phyloP scores from a whole-genome alignment of 1,284 basidiomycete species.

The Gomphus sp. region DNA sequence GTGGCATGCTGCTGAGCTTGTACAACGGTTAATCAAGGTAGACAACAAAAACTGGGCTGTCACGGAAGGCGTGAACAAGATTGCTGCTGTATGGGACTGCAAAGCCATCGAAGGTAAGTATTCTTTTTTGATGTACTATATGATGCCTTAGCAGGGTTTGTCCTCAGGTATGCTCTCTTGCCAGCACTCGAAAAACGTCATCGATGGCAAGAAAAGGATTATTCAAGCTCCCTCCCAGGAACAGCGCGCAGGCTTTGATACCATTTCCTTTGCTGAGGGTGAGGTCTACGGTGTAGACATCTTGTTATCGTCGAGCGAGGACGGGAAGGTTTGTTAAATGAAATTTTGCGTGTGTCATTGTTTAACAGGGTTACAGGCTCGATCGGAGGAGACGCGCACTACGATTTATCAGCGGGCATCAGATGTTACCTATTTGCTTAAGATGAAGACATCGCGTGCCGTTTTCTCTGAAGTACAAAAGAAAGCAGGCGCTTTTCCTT shows the following conservation, averaged over 20 bases:
- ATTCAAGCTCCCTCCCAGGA: conserved; percentile 82
- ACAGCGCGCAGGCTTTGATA: conserved; percentile 80
- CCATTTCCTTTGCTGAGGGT: conserved; percentile 80
- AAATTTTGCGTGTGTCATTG: not conserved
- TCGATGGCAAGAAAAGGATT: conserved; percentile 95
- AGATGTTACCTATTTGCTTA: conserved; percentile 87
- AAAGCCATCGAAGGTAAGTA: conserved; percentile 80
- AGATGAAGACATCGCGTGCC: conserved; percentile 93
- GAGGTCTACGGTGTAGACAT: conserved; percentile 97
- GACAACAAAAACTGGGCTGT: conserved; percentile 95
- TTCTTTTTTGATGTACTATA: conserved; percentile 15
- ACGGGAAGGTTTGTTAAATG: conserved; percentile 65
- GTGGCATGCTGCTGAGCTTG: conserved; percentile 86
- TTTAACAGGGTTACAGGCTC: conserved; percentile 43
- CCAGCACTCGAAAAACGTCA: conserved; percentile 87
- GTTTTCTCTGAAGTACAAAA: conserved; percentile 96
- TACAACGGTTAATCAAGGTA: conserved; percentile 79
- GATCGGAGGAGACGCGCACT: conserved; percentile 81
- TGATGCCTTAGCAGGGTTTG: not conserved
- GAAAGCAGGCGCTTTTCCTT: conserved; percentile 96
- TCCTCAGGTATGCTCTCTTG: conserved; percentile 77
- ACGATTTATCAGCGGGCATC: conserved; percentile 91
- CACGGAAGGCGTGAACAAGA: conserved; percentile 78
- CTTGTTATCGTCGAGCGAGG: conserved; percentile 79
- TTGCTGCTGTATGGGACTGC: conserved; percentile 68